Evolutionary conservation across 208 protist species (phyloP).

Genomic region (Wallacemonas sp.): DNA sequence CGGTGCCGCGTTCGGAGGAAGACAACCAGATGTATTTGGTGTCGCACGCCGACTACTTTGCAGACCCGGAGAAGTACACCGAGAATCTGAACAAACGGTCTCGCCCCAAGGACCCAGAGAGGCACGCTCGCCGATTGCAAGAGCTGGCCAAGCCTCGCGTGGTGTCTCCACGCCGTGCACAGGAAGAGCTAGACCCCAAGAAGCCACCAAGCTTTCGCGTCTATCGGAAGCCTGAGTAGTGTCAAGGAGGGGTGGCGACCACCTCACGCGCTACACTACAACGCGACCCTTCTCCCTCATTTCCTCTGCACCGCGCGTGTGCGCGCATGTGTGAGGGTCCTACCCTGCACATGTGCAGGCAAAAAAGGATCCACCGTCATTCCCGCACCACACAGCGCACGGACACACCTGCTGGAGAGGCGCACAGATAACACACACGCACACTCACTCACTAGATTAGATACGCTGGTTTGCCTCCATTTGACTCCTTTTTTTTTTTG

Average conservation of each 20-base stretch:
- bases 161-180: constrained; percentile 33
- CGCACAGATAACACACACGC: no score
- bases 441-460: no score
- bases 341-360: no score
- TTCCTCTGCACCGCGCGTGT: no score
- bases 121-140: constrained; percentile 31
- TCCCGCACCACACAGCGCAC: no score
- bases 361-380: no score
- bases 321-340: no score
- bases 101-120: constrained; percentile 14
- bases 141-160: constrained; percentile 46
- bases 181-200: constrained; percentile 23
- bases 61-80: constrained; percentile 25
- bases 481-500: no score
- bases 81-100: constrained; percentile 23
- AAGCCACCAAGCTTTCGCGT: constrained; percentile 56
- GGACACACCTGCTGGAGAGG: no score
- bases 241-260: no score
- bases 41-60: constrained; percentile 51
- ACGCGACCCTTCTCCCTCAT: constrained; percentile 3
- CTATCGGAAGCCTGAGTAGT: constrained; percentile 28
- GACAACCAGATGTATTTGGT: constrained; percentile 55
- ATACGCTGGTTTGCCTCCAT: constrained; percentile 1
- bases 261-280: no score
- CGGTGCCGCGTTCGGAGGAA: constrained; percentile 29